Conservation (phyloP, 257 asterid species). For the Solanum pinnatisectum region DNA sequence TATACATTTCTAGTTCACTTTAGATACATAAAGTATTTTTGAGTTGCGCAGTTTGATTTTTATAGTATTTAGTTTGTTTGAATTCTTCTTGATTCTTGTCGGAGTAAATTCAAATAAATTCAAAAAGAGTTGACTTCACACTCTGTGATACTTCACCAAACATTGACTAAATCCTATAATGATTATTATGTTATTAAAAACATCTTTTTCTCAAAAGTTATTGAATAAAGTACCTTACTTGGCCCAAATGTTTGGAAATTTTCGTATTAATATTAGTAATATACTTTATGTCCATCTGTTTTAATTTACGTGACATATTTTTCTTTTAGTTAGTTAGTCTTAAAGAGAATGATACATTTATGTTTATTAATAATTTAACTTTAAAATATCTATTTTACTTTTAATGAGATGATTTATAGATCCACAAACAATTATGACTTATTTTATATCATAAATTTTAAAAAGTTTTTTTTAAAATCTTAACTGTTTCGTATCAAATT, state of each 20-base stretch:
- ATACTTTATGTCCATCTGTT: background rate
- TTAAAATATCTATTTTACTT: background rate
- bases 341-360: background rate
- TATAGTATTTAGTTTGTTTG: background rate
- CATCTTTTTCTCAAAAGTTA: background rate
- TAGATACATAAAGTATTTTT: background rate
- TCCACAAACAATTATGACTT: background rate
- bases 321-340: background rate
- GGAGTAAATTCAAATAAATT: background rate
- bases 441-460: background rate
- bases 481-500: background rate
- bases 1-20: background rate
- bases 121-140: background rate
- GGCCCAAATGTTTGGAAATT: background rate
- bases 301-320: background rate
- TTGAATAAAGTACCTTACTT: background rate
- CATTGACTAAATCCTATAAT: background rate
- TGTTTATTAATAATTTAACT: background rate
- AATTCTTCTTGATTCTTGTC: background rate
- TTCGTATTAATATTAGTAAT: background rate
- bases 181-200: background rate
- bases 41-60: background rate
- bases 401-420: too few species aligned
- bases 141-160: background rate
- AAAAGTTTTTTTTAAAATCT: background rate